Conservation (phyloP, 306 rosid species). For the Senna tora region DNA sequence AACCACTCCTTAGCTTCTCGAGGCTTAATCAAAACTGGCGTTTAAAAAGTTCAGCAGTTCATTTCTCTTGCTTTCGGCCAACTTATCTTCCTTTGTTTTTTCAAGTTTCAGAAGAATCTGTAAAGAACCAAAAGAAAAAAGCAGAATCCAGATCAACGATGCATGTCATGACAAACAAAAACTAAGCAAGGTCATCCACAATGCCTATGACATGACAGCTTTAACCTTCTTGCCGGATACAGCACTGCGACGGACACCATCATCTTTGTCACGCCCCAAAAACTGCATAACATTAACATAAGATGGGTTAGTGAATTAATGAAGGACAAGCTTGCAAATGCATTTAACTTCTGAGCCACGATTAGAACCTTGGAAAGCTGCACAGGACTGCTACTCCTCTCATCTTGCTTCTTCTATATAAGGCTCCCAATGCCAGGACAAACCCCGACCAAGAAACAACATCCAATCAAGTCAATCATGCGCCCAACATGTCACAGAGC, state of each 20-base stretch:
- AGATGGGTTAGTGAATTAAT: constrained; percentile 6
- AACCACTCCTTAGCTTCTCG: constrained; percentile 35
- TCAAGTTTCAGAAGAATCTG: constrained; percentile 93
- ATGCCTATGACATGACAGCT: background rate
- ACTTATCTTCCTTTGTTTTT: constrained; percentile 91
- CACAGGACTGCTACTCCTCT: constrained; percentile 75
- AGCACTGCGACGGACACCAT: constrained; percentile 87
- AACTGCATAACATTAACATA: constrained; percentile 56
- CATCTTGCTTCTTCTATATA: constrained; percentile 84
- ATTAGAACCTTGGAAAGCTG: constrained; percentile 90
- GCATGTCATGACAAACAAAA: background rate
- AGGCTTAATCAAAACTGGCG: constrained; percentile 88
- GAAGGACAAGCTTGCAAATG: constrained; percentile 13
- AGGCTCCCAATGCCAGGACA: constrained; percentile 88
- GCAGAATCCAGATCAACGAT: constrained; percentile 11
- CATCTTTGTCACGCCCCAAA: constrained; percentile 84
- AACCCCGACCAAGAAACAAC: constrained; percentile 69
- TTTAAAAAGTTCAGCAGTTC: constrained; percentile 90
- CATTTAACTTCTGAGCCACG: constrained; percentile 23
- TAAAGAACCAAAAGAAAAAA: constrained; percentile 14
- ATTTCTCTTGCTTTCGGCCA: constrained; percentile 88
- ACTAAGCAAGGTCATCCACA: background rate
- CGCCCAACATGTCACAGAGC: constrained; percentile 78
- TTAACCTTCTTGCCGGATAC: constrained; percentile 96
- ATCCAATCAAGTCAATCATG: constrained; percentile 78